Percentiles rank a stretch among this genome's conserved stretches.
phyloP scores from a whole-genome alignment of 495 filamentous ascomycete species.

The Annulohypoxylon moriforme region DNA sequence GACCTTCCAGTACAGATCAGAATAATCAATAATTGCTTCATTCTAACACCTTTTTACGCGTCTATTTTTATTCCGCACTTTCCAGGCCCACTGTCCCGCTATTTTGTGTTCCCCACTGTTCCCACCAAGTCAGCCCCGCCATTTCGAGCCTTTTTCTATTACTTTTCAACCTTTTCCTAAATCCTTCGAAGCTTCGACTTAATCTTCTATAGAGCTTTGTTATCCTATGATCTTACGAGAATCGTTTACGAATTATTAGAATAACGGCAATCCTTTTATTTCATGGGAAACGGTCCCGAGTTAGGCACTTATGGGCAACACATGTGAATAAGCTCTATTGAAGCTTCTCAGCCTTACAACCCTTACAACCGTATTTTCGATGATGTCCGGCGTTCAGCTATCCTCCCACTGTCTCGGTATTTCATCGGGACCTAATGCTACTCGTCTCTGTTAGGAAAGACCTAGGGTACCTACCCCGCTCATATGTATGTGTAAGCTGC shows the following conservation, averaged over 20 bases:
- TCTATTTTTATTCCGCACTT: conserved; percentile 10
- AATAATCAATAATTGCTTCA: too few relatives aligned
- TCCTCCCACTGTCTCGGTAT: neutral
- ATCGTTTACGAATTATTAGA: neutral
- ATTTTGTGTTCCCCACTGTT: neutral
- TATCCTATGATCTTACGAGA: neutral
- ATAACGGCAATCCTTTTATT: too few relatives aligned
- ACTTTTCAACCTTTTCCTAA: neutral
- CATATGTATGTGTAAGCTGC: neutral
- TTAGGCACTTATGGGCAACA: neutral
- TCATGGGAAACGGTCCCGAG: neutral
- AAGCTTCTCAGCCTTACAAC: neutral
- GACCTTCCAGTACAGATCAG: too few relatives aligned
- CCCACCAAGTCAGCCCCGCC: neutral
- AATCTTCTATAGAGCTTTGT: neutral
- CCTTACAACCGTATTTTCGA: neutral
- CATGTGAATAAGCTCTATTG: neutral
- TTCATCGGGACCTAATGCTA: neutral
- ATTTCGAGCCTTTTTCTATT: conserved; percentile 2
- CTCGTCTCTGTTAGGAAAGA: neutral
- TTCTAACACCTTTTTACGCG: too few relatives aligned
- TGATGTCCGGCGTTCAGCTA: neutral
- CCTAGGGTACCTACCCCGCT: neutral
- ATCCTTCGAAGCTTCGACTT: neutral
- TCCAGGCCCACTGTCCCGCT: too few relatives aligned